Evolutionary conservation across 2,329 filamentous ascomycete genomes (phyloP), one percentile per base, ranked within the genome.

Genomic region (Claviceps pazoutovae): DNA sequence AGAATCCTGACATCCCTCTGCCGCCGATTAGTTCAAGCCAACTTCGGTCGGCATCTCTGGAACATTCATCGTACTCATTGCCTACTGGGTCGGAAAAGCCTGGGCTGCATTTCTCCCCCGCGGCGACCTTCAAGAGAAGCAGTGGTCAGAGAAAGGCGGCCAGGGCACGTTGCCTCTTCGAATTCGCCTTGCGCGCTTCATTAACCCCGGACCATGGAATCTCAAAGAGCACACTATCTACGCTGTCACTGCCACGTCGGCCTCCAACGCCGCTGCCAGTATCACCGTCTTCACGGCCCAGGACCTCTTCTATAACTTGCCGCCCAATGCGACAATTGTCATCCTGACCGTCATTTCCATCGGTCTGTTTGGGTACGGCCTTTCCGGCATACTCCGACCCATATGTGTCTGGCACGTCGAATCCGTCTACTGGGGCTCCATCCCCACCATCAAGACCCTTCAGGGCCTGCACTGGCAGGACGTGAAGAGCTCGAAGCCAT

Each of bases 201-300:
- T 80, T 57, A 80, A 80, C 56, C 62, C 62, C 5, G 72, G 76
- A 0, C 69, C 69, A 0, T 81, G 74, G 71, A 67, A 65, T 34
- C 61, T 80, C 37, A 80, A 80, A 56, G 78, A 81, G 57, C 77
- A 81, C 39, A 66, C 74, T 0, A 68, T 79, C 1, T 74, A 71
- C 55, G 58, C 75, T 47, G 75, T 79, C 57, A 79, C 74, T 1
- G 74, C 76, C 1, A 75, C 74, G 0, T 74, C 74, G 0, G 75
- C 74, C 0, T 76, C 73, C 4, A 76, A 77, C 46, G 75, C 71
- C 1, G 52, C 49, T 2, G 48, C 49, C 38, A 51, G 52, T 16
- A 49, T 51, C 26, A 14, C 19, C 2, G 72, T 75, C 0, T 76
- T 75, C 49, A 67, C 74, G 0, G 72, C 71, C 0, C 73, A 78